Conservation (phyloP, 768 basidiomycete genomes). For the Phaeotremella fagi region DNA sequence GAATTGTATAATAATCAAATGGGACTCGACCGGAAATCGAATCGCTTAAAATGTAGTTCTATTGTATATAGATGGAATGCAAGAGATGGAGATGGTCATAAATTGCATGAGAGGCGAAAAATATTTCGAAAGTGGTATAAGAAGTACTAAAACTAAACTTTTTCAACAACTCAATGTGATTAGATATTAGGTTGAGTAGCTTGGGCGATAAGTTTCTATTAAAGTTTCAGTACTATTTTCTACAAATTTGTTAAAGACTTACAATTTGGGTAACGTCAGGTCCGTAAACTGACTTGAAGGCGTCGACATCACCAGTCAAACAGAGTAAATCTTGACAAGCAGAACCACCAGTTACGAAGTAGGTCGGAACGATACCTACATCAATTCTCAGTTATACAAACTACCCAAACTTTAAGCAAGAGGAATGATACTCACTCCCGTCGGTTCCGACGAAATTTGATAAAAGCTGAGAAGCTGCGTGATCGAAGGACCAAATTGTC, state of each 20-base stretch:
- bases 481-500: no score
- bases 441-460: slow-evolving; percentile 2
- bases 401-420: not conserved
- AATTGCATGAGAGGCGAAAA: no score
- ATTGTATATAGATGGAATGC: no score
- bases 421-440: slow-evolving; percentile 10
- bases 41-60: no score
- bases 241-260: slow-evolving; percentile 12
- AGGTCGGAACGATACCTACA: slow-evolving; percentile 23
- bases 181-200: no score
- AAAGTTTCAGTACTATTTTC: no score
- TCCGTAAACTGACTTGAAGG: slow-evolving; percentile 20
- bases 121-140: no score
- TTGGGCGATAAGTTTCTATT: not conserved
- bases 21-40: no score
- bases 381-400: no score
- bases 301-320: slow-evolving; percentile 21
- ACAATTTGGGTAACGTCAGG: slow-evolving; percentile 22
- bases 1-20: not conserved
- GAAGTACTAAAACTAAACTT: no score
- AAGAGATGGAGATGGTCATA: no score
- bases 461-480: not conserved
- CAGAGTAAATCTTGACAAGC: slow-evolving; percentile 27
- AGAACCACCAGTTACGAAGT: slow-evolving; percentile 31
- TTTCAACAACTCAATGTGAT: no score